Conservation (phyloP, 2,329 filamentous ascomycete species). For the Bipolaris sorokiniana region DNA sequence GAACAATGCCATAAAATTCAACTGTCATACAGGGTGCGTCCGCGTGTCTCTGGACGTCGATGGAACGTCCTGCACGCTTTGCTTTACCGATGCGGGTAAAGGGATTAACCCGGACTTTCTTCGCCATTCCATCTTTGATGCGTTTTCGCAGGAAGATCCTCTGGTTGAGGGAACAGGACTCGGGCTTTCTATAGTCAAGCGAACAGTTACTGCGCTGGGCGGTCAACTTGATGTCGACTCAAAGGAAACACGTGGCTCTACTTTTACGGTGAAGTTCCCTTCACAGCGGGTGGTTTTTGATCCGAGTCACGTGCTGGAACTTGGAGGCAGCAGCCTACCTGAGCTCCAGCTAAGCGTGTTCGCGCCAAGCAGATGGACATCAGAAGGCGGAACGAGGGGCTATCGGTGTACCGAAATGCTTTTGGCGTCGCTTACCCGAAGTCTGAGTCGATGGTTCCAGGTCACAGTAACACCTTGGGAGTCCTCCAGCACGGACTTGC, state of each 20-base stretch:
- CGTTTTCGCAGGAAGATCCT: conserved; percentile 14
- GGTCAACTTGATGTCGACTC: conserved; percentile 9
- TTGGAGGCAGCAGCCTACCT: not conserved
- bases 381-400: not conserved
- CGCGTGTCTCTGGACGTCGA: conserved; percentile 9
- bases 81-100: conserved; percentile 6
- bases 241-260: conserved; percentile 6
- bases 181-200: conserved; percentile 15
- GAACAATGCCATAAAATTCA: conserved; percentile 13
- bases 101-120: conserved; percentile 8
- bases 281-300: not conserved
- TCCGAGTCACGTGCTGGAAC: not conserved
- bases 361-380: conserved; percentile 3
- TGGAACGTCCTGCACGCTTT: not conserved
- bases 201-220: conserved; percentile 3
- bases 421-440: conserved; percentile 1
- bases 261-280: conserved; percentile 6
- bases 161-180: conserved; percentile 9
- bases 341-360: conserved; percentile 6
- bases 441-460: conserved; percentile 7
- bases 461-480: conserved; percentile 4
- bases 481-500: not conserved
- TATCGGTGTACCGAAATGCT: conserved; percentile 1
- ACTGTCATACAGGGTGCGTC: conserved; percentile 1
- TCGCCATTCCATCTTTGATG: conserved; percentile 11